These are phyloP conservation scores for Chrysanthemum makinoi DNA, from an alignment of 129 eudicot species.

Conservation along the genomic window DNA sequence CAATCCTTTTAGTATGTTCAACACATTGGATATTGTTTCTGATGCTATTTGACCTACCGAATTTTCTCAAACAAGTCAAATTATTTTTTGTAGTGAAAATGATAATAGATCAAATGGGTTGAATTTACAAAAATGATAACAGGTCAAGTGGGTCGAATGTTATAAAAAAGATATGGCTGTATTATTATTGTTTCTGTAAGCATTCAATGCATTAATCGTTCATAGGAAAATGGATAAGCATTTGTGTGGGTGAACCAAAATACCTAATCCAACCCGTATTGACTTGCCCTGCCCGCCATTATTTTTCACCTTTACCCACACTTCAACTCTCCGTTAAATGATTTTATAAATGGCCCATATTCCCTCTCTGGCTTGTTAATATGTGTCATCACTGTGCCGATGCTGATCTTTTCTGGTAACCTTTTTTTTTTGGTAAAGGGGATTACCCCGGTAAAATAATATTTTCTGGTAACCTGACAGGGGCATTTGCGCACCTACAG, in stretches of 20 bases:
- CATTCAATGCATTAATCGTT: no score
- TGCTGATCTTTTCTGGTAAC: no score
- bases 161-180: background rate
- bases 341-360: conserved; percentile 5
- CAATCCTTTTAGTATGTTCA: no score
- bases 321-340: background rate
- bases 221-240: no score
- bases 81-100: background rate
- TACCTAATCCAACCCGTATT: background rate
- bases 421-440: no score
- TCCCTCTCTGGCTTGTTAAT: conserved; percentile 10
- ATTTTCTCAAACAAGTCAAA: background rate
- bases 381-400: background rate
- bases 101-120: background rate
- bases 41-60: no score
- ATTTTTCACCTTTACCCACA: background rate
- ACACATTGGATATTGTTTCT: no score
- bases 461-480: no score
- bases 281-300: background rate
- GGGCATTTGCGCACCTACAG: no score
- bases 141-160: background rate
- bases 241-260: no score
- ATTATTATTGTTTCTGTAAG: no score
- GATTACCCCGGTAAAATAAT: no score
- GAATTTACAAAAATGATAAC: background rate